Evolutionary conservation across 306 rosid species (phyloP), one percentile per base, ranked within the genome.

Genomic region (Rosa chinensis): DNA sequence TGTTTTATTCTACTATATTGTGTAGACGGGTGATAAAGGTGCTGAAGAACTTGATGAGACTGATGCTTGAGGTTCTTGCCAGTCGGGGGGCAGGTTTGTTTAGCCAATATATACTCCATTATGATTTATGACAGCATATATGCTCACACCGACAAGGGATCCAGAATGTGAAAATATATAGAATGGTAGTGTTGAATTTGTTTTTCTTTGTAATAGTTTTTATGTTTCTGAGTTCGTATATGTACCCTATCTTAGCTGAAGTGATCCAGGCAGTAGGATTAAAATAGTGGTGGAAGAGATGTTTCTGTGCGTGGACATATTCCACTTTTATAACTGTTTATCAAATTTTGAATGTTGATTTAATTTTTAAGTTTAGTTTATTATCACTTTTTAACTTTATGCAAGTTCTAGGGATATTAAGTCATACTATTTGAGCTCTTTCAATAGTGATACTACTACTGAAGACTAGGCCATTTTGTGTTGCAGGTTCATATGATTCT

Each of bases 21-120:
- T 84, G 81, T 89, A 95, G 99, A 79, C 56, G 32, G 92, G 89
- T 82, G 88, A 86, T 72, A 69, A 82, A 62, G 62, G 37, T 80
- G 86, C 82, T 72, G 90, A 79, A 76, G 87, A 88, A 75, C 88
- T 70, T 76, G 87, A 87, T 0, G 99, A 95, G 86, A 78, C 83
- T 82, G 73, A 88, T 93, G 84, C 93, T 95, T 68, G 98, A 89
- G 77, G 80, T 90, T 83, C 92, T 89, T 90, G 99, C 94, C 16
- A 90, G 86, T 63, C 1, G 98, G 99, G 50, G 99, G 97, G 64
- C 93, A 93, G 98, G 99, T 95, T 76, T 77, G 89, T 86, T 39
- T 63, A 14, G 39, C 80, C 62, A 59, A 37, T 69, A 59, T 63
- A 21, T 48, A 74, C 49, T 48, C 18, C 25, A 17, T 21, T 66